Conservation (phyloP, 306 rosid genomes). For the Malus domestica region ASM211411v1 NC_041795.1:36116501-36117000, state of each 20-base stretch:
- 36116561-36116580: neutral
- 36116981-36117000: constrained; percentile 83
- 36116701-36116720: constrained; percentile 18
- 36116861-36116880: constrained; percentile 86
- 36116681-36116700: constrained; percentile 2
- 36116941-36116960: constrained; percentile 69
- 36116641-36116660: constrained; percentile 27
- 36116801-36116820: constrained; percentile 27
- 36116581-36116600: constrained; percentile 19
- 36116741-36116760: constrained; percentile 9
- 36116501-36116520: neutral
- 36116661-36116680: constrained; percentile 7
- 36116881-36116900: constrained; percentile 88
- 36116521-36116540: neutral
- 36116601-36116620: neutral
- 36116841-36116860: constrained; percentile 77
- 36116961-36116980: constrained; percentile 61
- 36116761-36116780: constrained; percentile 33
- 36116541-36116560: neutral
- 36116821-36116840: constrained; percentile 30
- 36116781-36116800: constrained; percentile 15
- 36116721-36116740: constrained; percentile 29
- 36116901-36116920: constrained; percentile 78
- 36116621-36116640: neutral
- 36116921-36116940: constrained; percentile 64